Base-by-base conservation (phyloP, 768 basidiomycete genomes). In the Boletus sp. region DNA sequence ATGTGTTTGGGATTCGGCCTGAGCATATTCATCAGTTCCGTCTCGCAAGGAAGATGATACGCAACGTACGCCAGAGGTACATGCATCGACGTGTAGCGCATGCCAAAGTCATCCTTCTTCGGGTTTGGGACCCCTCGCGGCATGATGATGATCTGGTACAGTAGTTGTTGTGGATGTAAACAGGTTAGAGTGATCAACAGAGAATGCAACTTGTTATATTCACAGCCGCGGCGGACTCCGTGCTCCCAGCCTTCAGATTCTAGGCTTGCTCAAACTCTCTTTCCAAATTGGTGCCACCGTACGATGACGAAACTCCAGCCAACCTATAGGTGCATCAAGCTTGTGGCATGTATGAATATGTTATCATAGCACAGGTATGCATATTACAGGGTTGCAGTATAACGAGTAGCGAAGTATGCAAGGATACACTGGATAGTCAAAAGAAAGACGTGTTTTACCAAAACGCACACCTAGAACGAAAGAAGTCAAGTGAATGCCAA, bases 1-100 rank as follows among this genome's bases (percentile, higher is more conserved):
- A 84, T 80, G 64, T 93, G 87, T 68, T 93, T 94, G 35, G 88
- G 89, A 70, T 92, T 92, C 33, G 84, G 80, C 55, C 89, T 92
- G 64, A 11, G 45, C 18, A 45, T 52, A 20, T 30, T 44, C 14
- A 50, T 66, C 52, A 71, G 59, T 50, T 52, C 47, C 41, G 49
- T 51, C 51, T 33, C 30, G 17, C 52, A 32, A 50, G 42, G 11
- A 33, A 52, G 55, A 50, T 15, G 55, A 50, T 15, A 58, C 46
- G 29, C 32, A 71, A 71, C 80, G 59, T 66, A 90, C 87, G 84
- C 80, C 57, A 90, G 72, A 30, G 92, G 92, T 10, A 93, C 90
- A 72, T 85, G 78, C 72, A 94, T 94, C 14, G 82, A 77, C 5
- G 92, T 92, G 72, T 87, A 92, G 46, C 85, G 82, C 78, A 94